phyloP scores from a whole-genome alignment of 1,284 basidiomycete species.

The Ustilago nuda region DNA sequence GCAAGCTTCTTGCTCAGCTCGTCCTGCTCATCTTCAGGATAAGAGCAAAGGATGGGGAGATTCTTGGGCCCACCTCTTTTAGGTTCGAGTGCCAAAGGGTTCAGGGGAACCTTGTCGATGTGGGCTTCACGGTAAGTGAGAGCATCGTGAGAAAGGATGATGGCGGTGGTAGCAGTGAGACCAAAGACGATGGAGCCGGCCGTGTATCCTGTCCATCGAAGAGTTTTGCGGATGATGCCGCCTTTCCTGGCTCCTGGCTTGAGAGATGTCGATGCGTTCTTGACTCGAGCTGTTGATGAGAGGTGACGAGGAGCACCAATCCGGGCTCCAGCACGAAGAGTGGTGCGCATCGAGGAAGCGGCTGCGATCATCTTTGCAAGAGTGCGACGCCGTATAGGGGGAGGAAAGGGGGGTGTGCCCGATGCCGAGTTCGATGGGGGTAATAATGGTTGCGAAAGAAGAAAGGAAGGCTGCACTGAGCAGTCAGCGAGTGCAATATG shows the following conservation, averaged over 20 bases:
- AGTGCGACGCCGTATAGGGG: not conserved
- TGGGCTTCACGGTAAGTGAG: slow-evolving; percentile 60
- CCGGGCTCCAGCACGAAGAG: slow-evolving; percentile 11
- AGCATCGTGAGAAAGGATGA: slow-evolving; percentile 61
- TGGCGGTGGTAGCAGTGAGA: slow-evolving; percentile 43
- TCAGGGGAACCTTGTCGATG: slow-evolving; percentile 55
- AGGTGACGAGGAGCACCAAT: slow-evolving; percentile 6
- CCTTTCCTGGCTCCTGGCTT: slow-evolving; percentile 17
- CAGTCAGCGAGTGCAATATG: not conserved
- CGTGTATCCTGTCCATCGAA: slow-evolving; percentile 39
- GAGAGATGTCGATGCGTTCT: slow-evolving; percentile 31
- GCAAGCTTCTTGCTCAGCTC: slow-evolving; percentile 30
- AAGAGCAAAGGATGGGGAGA: slow-evolving; percentile 60
- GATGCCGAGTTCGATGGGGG: not conserved
- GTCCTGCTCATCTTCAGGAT: slow-evolving; percentile 53
- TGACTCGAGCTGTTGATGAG: slow-evolving; percentile 7
- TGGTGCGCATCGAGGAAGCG: slow-evolving; percentile 11
- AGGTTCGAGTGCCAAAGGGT: slow-evolving; percentile 54
- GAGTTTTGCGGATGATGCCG: slow-evolving; percentile 24
- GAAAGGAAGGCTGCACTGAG: not conserved
- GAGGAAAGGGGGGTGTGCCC: not conserved
- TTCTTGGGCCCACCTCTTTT: slow-evolving; percentile 64
- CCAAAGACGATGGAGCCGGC: slow-evolving; percentile 59
- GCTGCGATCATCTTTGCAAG: slow-evolving; percentile 17
- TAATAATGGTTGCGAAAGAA: not conserved